Evolutionary conservation across 1,139 yeast genomes (phyloP).

Genomic region (Yamadazyma mexicana): DNA sequence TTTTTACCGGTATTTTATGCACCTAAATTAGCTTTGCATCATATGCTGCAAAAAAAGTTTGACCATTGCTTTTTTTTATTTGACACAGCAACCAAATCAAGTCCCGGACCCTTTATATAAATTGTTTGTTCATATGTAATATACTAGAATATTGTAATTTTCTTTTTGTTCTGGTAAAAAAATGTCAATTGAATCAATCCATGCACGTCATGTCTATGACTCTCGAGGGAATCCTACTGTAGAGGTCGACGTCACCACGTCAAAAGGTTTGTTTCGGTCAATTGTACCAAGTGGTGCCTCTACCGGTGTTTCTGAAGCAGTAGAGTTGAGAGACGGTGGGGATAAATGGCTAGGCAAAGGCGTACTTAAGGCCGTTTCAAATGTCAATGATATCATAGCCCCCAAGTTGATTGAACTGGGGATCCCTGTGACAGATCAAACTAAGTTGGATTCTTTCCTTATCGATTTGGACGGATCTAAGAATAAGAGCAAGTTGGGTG

Average conservation of each 20-base stretch:
- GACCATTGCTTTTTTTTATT: too few relatives aligned
- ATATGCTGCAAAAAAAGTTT: too few relatives aligned
- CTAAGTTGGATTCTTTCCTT: constrained; percentile 70
- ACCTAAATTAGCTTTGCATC: too few relatives aligned
- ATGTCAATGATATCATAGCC: constrained; percentile 79
- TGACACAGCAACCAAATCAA: too few relatives aligned
- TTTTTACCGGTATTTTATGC: too few relatives aligned
- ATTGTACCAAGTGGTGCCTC: constrained; percentile 93
- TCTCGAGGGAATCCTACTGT: constrained; percentile 94
- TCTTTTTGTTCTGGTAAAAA: constrained; percentile 3
- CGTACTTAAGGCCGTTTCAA: constrained; percentile 80
- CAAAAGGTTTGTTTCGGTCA: constrained; percentile 77
- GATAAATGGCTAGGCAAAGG: constrained; percentile 92
- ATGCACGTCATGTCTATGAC: constrained; percentile 89
- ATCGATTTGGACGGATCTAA: constrained; percentile 77
- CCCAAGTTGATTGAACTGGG: constrained; percentile 73
- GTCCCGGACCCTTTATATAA: too few relatives aligned
- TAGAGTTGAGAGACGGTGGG: constrained; percentile 89
- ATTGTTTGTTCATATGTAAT: background rate
- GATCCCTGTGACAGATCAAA: constrained; percentile 50
- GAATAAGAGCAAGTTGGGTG: constrained; percentile 86
- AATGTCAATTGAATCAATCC: constrained; percentile 50
- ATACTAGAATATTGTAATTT: too few relatives aligned
- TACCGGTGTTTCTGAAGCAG: constrained; percentile 86
- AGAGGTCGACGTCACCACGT: constrained; percentile 83